These are phyloP conservation scores for Nakazawaea holstii DNA, from an alignment of 805 yeast species.

Conservation along the genomic window DNA sequence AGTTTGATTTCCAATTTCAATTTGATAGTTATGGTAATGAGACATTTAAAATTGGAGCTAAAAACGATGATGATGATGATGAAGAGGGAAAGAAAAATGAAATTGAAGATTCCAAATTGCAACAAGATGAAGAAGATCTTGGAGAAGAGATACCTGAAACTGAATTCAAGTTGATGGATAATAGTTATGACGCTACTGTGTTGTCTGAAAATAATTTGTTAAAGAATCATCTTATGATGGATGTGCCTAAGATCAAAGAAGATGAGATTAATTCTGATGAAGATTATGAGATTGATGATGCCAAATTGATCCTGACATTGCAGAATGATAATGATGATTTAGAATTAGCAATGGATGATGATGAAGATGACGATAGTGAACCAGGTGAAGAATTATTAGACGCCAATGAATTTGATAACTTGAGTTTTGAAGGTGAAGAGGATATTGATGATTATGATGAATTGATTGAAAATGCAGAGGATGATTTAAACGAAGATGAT, in stretches of 20 bases:
- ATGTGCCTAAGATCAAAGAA: constrained; percentile 48
- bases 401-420: constrained; percentile 12
- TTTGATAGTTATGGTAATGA: constrained; percentile 36
- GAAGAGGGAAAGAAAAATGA: background rate
- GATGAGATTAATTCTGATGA: constrained; percentile 47
- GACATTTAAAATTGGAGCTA: constrained; percentile 17
- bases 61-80: constrained; percentile 8
- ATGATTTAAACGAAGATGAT: constrained; percentile 31
- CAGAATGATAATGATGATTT: constrained; percentile 33
- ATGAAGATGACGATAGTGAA: constrained; percentile 19
- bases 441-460: constrained; percentile 34
- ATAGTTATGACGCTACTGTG: constrained; percentile 37
- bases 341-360: constrained; percentile 30
- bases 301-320: constrained; percentile 34
- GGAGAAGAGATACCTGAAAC: constrained; percentile 49
- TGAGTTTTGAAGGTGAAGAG: constrained; percentile 41
- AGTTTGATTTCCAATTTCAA: constrained; percentile 35
- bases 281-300: constrained; percentile 55
- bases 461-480: constrained; percentile 42
- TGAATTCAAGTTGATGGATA: constrained; percentile 38
- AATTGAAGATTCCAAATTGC: constrained; percentile 3
- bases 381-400: constrained; percentile 12
- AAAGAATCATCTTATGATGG: constrained; percentile 27
- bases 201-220: constrained; percentile 19
- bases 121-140: constrained; percentile 47